phyloP scores from a whole-genome alignment of 1,284 basidiomycete genomes.

The Microbotryum violaceum region DNA sequence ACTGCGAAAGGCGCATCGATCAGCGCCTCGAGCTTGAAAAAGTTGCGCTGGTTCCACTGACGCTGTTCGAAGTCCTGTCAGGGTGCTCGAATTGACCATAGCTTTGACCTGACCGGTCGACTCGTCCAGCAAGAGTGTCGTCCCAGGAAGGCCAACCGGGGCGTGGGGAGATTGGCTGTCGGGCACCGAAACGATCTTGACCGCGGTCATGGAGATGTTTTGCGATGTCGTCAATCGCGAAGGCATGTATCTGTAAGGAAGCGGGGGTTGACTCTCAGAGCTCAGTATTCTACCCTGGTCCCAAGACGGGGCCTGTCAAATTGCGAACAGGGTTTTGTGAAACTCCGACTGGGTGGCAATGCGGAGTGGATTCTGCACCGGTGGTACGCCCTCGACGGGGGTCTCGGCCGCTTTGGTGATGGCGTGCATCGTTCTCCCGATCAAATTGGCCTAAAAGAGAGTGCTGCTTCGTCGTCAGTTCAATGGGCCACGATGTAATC shows the following conservation, averaged over 20 bases:
- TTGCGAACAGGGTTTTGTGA: slow-evolving; percentile 15
- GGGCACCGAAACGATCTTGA: slow-evolving; percentile 30
- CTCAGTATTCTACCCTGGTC: too few species aligned
- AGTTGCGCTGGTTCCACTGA: slow-evolving; percentile 1
- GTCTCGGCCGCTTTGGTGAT: neutral
- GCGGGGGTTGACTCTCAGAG: too few species aligned
- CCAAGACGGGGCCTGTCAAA: too few species aligned
- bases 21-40: neutral
- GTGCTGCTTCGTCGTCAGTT: too few species aligned
- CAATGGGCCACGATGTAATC: too few species aligned
- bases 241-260: slow-evolving; percentile 23
- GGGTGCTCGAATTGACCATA: slow-evolving; percentile 22
- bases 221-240: slow-evolving; percentile 17
- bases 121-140: slow-evolving; percentile 30
- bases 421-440: slow-evolving; percentile 20
- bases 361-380: slow-evolving; percentile 25
- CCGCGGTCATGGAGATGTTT: slow-evolving; percentile 14
- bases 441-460: slow-evolving; percentile 10
- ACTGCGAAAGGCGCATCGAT: neutral
- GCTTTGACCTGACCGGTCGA: slow-evolving; percentile 19
- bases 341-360: slow-evolving; percentile 18
- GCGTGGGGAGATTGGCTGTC: slow-evolving; percentile 8
- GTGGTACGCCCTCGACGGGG: neutral
- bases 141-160: slow-evolving; percentile 25
- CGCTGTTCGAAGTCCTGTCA: slow-evolving; percentile 32